Percentiles rank a stretch among this genome's conserved stretches.
Conservation (phyloP, 441 rosid species). For the Raphanus hybrid region DNA sequence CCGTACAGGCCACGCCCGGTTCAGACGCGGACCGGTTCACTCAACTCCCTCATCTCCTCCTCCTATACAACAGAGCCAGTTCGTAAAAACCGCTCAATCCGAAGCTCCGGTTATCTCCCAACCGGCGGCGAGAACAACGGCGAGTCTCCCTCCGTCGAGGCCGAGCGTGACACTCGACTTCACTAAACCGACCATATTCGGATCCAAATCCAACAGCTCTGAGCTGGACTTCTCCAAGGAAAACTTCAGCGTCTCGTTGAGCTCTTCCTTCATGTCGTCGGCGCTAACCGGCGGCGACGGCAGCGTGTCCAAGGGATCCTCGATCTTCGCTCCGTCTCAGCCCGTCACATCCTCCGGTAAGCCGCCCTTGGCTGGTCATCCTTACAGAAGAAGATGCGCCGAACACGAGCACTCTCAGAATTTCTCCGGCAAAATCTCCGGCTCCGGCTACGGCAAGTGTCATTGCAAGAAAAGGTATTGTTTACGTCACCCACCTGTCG, state of each 20-base stretch:
- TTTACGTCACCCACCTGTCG: constrained; percentile 20
- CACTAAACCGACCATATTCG: constrained; percentile 62
- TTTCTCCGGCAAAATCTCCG: constrained; percentile 65
- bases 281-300: constrained; percentile 93
- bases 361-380: constrained; percentile 72
- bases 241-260: constrained; percentile 74
- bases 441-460: constrained; percentile 52
- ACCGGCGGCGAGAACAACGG: too few relatives aligned
- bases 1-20: constrained; percentile 92
- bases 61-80: constrained; percentile 2
- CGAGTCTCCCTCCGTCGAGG: constrained; percentile 31
- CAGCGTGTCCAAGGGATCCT: constrained; percentile 83
- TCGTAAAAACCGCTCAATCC: too few relatives aligned
- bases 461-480: constrained; percentile 91
- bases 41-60: constrained; percentile 35
- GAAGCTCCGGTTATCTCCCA: too few relatives aligned
- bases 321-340: constrained; percentile 54
- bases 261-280: constrained; percentile 84
- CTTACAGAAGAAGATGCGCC: constrained; percentile 66
- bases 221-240: constrained; percentile 75
- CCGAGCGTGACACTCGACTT: constrained; percentile 86
- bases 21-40: constrained; percentile 71
- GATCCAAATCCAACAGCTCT: constrained; percentile 42
- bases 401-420: constrained; percentile 73
- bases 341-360: constrained; percentile 66